Evolutionary conservation across 2,329 filamentous ascomycete genomes (phyloP), one percentile per base, ranked within the genome.

Genomic region (Lasiodiplodia sp.): DNA sequence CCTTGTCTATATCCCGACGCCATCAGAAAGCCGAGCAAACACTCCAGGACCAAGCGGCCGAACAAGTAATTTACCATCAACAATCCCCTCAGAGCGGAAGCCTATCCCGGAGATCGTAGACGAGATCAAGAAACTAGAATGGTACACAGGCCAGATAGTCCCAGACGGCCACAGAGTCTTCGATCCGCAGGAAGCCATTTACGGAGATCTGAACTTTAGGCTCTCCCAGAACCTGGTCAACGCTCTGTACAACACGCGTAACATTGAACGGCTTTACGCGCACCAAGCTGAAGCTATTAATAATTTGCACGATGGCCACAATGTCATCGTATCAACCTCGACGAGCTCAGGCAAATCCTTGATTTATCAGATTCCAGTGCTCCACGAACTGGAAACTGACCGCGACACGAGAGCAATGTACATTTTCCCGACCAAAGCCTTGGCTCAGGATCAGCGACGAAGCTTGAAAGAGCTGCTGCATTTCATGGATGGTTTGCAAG

Each of bases 211-310:
- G 60, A 87, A 91, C 34, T 99, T 98, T 75, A 83, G 91, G 21
- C 85, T 99, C 8, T 97, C 94, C 65, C 96, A 99, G 77, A 88
- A 92, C 71, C 82, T 99, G 62, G 94, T 99, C n/a, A 97, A 99
- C 78, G 95, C 96, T 0, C 81, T 99, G 0, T 99, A 96, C 82
- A 98, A 98, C 73, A 92, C 93, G 10, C 92, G 91, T 73, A 90
- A 90, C 3, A 98, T 99, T 69, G 92, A 90, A 0, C 87, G 91
- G 69, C 87, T 99, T 47, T 99, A 96, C 75, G 89, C 92, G 0
- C 96, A 99, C 78, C 96, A 99, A 80, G 89, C 94, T 0, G 92
- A 97, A 80, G 96, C 96, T 0, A 93, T 99, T 73, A 99, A 99
- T 75, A 88, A 91, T 70, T 83, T 99, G 1, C 86, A 95, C 68